These are phyloP conservation scores for Candolleomyces aberdarensis DNA, from an alignment of 768 basidiomycete genomes.

Conservation along the genomic window DNA sequence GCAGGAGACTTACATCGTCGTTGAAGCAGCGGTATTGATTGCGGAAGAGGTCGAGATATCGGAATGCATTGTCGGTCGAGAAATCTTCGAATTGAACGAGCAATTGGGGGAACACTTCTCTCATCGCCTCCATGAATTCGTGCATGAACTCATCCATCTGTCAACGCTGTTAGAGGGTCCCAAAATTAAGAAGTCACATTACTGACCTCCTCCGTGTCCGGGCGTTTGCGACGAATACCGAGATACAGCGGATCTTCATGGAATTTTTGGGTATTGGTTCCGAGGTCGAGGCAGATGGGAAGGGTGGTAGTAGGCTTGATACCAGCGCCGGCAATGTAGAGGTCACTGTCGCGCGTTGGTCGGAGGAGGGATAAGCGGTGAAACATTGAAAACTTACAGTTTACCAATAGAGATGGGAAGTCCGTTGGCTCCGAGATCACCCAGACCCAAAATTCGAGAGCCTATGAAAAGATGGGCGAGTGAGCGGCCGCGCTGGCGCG, in stretches of 20 bases:
- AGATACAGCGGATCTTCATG: conserved; percentile 75
- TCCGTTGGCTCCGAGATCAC: conserved; percentile 46
- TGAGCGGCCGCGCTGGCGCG: conserved; percentile 5
- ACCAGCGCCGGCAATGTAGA: conserved; percentile 73
- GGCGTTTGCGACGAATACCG: conserved; percentile 59
- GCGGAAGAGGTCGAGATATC: conserved; percentile 63
- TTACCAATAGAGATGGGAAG: conserved; percentile 71
- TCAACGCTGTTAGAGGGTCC: neutral
- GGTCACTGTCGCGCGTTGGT: conserved; percentile 35
- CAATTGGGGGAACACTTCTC: conserved; percentile 59
- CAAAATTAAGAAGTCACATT: neutral
- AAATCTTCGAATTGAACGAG: conserved; percentile 79
- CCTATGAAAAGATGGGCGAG: conserved; percentile 27
- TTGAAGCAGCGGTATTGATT: conserved; percentile 61
- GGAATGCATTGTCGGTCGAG: conserved; percentile 76
- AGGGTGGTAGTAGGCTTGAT: conserved; percentile 53
- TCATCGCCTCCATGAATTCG: conserved; percentile 70
- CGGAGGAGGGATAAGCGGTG: neutral
- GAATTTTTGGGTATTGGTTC: conserved; percentile 68
- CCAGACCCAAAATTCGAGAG: conserved; percentile 71
- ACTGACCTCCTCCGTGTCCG: conserved; percentile 39
- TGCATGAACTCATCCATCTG: conserved; percentile 75
- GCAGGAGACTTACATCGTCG: conserved; percentile 55
- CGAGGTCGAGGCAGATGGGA: conserved; percentile 71
- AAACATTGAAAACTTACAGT: conserved; percentile 39